These are phyloP conservation scores for Spinellus fusiger DNA, from an alignment of 192 early-diverging fungal genomes.

Conservation along the genomic window DNA sequence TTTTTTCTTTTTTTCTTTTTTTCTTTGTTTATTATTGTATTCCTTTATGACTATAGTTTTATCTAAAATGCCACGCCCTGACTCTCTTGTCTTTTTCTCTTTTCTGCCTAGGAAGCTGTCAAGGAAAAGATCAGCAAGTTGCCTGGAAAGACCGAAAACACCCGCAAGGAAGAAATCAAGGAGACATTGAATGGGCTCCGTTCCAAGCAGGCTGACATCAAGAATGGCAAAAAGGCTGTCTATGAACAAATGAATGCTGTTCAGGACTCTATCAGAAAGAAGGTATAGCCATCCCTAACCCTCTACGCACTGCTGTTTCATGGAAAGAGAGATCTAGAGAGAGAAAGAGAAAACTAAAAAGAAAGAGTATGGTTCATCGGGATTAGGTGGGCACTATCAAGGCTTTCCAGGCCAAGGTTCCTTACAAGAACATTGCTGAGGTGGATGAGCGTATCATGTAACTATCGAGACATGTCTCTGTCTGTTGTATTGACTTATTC, in stretches of 20 bases:
- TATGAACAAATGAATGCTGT: slow-evolving; percentile 66
- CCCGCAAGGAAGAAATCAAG: slow-evolving; percentile 51
- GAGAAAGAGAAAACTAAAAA: too few species aligned
- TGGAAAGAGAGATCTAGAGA: too few species aligned
- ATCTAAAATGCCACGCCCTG: too few species aligned
- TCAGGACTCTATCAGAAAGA: slow-evolving; percentile 72
- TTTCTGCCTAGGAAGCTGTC: slow-evolving; percentile 39
- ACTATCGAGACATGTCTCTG: slow-evolving; percentile 2
- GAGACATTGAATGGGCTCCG: slow-evolving; percentile 58
- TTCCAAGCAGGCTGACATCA: slow-evolving; percentile 62
- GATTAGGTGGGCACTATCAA: slow-evolving; percentile 38
- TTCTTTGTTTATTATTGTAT: neutral
- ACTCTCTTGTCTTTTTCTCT: too few species aligned
- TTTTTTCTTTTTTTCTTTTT: neutral
- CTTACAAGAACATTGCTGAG: slow-evolving; percentile 75
- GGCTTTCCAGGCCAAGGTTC: slow-evolving; percentile 67
- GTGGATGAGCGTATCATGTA: slow-evolving; percentile 73
- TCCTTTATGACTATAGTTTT: too few species aligned
- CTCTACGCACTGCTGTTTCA: too few species aligned
- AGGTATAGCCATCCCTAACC: slow-evolving; percentile 47
- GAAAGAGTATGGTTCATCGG: too few species aligned
- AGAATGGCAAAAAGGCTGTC: slow-evolving; percentile 58
- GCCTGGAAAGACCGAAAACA: slow-evolving; percentile 46
- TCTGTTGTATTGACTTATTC: neutral
- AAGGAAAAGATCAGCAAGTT: slow-evolving; percentile 48